Evolutionary conservation across 2,329 filamentous ascomycete species (phyloP), one percentile per base, ranked within the genome.

Genomic region (Colletotrichum tanaceti): DNA sequence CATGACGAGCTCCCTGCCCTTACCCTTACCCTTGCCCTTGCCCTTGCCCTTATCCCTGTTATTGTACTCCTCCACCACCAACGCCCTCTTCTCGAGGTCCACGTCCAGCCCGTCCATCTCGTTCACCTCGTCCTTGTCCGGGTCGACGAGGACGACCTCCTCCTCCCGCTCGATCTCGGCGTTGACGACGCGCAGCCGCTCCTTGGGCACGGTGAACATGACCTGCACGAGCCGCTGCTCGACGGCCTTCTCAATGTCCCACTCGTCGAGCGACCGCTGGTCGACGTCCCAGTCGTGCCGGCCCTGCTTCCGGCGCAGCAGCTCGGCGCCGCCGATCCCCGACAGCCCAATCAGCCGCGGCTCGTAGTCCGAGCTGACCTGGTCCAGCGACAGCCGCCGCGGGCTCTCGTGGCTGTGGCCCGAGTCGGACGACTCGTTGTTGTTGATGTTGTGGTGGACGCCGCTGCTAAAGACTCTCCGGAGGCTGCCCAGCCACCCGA

Each of bases 201-300:
- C 91, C 77, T 91, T 93, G 2, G 96, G 95, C 69, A 98, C 93
- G 0, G 95, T 98, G 79, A 97, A 98, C 88, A 97, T 96, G 75
- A 93, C 87, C 78, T 94, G 92, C 70, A 94, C 91, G 10, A 92
- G 83, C 24, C 91, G 81, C 67, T 87, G 87, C 79, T 93, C 90
- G 1, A 91, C 87, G 2, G 91, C 91, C 63, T 86, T 84, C 77
- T 94, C 92, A 46, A 94, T 88, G 73, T 94, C 92, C 91, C 91
- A 93, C 63, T 93, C 91, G 50, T 86, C 85, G 35, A 88, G 84
- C 84, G 58, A 59, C 77, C 88, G 90, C 63, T 91, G 89, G 39
- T 82, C 81, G 43, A 75, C 74, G 70, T 86, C 84, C 86, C 87
- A 89, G 46, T 84, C 86, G 11, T 81, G 82, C 4, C 85, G 80